Conservation (phyloP, 2,329 filamentous ascomycete species). For the Cordyceps fumosorosea region DNA sequence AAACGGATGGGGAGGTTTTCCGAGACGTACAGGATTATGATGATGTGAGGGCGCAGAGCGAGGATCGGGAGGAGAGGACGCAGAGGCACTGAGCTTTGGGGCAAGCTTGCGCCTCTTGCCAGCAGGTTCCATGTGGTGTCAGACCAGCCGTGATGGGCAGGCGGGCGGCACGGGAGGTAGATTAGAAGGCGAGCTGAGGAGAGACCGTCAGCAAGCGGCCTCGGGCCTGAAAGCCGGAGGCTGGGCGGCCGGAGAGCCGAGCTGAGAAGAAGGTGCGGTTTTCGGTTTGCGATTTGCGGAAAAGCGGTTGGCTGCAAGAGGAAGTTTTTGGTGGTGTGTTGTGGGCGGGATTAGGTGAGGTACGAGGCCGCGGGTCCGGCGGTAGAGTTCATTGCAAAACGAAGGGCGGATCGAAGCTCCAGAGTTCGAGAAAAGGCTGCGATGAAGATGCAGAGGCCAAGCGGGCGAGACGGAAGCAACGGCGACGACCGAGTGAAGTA, state of each 20-base stretch:
- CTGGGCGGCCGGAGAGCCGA: background rate
- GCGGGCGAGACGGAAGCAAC: background rate
- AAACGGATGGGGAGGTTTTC: background rate
- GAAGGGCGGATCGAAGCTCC: background rate
- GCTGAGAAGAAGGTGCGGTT: background rate
- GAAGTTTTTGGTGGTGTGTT: background rate
- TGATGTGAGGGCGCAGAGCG: slow-evolving; percentile 18
- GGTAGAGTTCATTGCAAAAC: background rate
- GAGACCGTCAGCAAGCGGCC: background rate
- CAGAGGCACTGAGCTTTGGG: slow-evolving; percentile 29
- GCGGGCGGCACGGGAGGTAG: background rate
- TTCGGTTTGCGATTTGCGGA: background rate
- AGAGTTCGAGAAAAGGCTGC: background rate
- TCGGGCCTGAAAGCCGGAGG: background rate
- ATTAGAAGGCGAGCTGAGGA: background rate
- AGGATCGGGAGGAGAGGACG: slow-evolving; percentile 7
- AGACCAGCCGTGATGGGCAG: background rate
- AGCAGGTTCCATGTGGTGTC: slow-evolving; percentile 33
- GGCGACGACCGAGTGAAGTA: background rate
- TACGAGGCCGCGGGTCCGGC: slow-evolving; percentile 1
- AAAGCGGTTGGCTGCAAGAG: background rate
- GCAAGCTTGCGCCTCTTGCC: slow-evolving; percentile 39
- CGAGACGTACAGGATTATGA: slow-evolving; percentile 11
- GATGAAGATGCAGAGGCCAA: background rate
- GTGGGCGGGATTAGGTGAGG: slow-evolving; percentile 2